Evolutionary conservation across 2,329 filamentous ascomycete species (phyloP).

Genomic region (Hymenoscyphus fructigenus): DNA sequence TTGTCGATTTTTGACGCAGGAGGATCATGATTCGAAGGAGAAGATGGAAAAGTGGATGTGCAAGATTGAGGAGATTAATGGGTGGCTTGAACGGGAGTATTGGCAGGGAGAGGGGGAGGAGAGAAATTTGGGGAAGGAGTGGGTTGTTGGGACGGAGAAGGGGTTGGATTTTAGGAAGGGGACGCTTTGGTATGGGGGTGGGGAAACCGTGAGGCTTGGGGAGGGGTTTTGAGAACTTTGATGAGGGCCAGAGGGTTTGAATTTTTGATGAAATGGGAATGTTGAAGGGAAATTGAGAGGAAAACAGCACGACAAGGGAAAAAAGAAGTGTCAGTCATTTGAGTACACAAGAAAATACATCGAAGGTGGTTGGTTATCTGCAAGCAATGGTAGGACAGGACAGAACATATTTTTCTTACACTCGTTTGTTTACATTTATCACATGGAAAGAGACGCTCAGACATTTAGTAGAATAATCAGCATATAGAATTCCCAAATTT

Average conservation of each 20-base stretch:
- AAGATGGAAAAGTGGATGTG: conserved; percentile 61
- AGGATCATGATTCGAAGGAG: conserved; percentile 57
- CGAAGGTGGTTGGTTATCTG: background rate
- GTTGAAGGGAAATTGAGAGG: background rate
- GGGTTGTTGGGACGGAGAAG: conserved; percentile 83
- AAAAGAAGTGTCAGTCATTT: background rate
- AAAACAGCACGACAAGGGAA: background rate
- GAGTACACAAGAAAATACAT: no score
- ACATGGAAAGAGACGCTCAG: background rate
- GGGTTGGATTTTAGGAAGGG: conserved; percentile 77
- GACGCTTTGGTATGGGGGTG: conserved; percentile 83
- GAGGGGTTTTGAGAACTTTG: conserved; percentile 53
- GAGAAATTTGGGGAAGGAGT: conserved; percentile 60
- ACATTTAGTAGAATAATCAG: background rate
- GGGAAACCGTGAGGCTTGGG: conserved; percentile 64
- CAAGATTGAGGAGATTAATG: conserved; percentile 74
- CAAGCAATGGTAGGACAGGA: background rate
- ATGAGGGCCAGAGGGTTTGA: background rate
- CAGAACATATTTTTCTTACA: background rate
- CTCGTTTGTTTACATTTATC: background rate
- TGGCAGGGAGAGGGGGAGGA: conserved; percentile 56
- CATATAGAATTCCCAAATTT: background rate
- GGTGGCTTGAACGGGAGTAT: conserved; percentile 67
- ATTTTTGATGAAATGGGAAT: background rate
- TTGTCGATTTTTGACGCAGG: conserved; percentile 70